Evolutionary conservation across 2,329 filamentous ascomycete species (phyloP), one percentile per base, ranked within the genome.

Genomic region (Colletotrichum ledebouriae): DNA sequence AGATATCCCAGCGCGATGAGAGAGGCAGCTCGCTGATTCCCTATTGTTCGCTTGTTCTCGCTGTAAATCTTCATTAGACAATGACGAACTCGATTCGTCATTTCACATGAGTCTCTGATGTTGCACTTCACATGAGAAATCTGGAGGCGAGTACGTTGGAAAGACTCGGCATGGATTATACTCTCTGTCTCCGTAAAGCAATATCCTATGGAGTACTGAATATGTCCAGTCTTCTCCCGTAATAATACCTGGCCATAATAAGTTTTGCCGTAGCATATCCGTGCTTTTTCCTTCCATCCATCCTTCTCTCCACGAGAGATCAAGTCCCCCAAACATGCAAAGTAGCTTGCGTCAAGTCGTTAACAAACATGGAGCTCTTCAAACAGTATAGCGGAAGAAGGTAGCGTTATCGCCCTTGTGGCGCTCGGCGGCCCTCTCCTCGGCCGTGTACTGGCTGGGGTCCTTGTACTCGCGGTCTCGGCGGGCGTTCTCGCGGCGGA

Each of bases 391-490:
- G 66, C 84, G 79, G 78, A 85, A 87, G 74, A 85, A 87, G 25
- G 81, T 83, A 58, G 87, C 87, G 67, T 84, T 78, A 73, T 90
- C 88, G 9, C 87, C 88, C 65, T 81, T 80, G 69, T 89, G 82
- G 37, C 82, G 77, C 79, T 90, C 86, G 12, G 79, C 55, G 22
- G 77, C 57, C 78, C 82, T 86, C 80, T 89, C 85, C 71, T 85
- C 85, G 47, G 81, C 76, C 2, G 84, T 87, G 76, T 87, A 85
- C 66, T 84, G 80, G 58, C 80, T 77, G 3, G 81, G 82, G 11
- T 79, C 77, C 76, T 86, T 83, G 74, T 83, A 78, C 61, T 81
- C 73, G 68, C 71, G 71, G 73, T 89, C 85, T 13, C 88, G 81
- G 56, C 86, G 81, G 4, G 78, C 77, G 70, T 90, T 90, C 80